A percentile compares a stretch with the other conserved stretches of the same genome.
phyloP scores from a whole-genome alignment of 345 rosid species.

The Gossypium arboreum region DNA sequence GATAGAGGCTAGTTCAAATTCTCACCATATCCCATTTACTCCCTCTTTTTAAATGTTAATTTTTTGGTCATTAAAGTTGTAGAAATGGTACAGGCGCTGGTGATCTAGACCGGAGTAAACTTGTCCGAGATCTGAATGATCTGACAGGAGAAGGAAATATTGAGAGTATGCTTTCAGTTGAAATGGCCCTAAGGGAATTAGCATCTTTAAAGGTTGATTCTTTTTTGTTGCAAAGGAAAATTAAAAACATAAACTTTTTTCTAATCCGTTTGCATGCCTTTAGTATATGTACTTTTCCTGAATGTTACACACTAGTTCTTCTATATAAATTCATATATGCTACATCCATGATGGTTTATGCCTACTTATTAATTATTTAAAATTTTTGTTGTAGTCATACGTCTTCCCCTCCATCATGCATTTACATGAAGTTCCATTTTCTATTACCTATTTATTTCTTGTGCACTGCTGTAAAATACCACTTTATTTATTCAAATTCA shows the following conservation, averaged over 20 bases:
- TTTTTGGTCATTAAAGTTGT: slow-evolving; percentile 8
- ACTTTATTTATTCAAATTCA: slow-evolving; percentile 3
- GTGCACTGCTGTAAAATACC: neutral
- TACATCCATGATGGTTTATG: neutral
- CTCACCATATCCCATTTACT: slow-evolving; percentile 4
- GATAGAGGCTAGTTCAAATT: slow-evolving; percentile 52
- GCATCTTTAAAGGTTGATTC: slow-evolving; percentile 74
- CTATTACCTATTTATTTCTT: slow-evolving; percentile 10
- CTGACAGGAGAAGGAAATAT: slow-evolving; percentile 96
- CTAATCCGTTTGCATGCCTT: neutral
- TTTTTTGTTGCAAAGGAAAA: neutral
- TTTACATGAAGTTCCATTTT: neutral
- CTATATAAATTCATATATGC: neutral
- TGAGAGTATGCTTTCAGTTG: slow-evolving; percentile 96
- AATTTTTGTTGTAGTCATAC: neutral
- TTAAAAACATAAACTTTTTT: slow-evolving; percentile 1
- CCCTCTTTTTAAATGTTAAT: neutral
- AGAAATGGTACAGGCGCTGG: slow-evolving; percentile 40
- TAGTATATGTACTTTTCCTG: neutral
- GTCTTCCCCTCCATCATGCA: neutral
- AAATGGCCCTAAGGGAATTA: slow-evolving; percentile 92
- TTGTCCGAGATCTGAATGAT: slow-evolving; percentile 56
- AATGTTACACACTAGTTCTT: neutral
- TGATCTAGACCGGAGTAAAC: slow-evolving; percentile 49
- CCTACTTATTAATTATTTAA: neutral